Conservation (phyloP, 2,329 filamentous ascomycete species). For the Sporothrix curviconia region DNA sequence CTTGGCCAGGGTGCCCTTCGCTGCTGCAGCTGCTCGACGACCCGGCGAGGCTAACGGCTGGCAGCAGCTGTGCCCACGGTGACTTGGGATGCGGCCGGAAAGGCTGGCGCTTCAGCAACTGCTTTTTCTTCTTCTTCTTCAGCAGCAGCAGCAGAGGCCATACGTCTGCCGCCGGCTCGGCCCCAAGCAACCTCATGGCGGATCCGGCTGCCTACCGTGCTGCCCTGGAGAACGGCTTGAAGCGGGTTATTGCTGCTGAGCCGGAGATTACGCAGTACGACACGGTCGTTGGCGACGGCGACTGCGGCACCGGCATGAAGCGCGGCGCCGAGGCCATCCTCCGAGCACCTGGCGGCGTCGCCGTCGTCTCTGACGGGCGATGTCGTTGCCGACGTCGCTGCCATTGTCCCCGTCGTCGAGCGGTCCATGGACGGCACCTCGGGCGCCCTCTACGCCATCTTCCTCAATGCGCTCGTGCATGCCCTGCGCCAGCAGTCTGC, state of each 20-base stretch:
- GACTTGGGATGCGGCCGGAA: conserved; percentile 54
- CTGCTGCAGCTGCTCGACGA: conserved; percentile 66
- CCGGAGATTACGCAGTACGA: conserved; percentile 67
- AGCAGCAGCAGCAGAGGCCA: conserved; percentile 36
- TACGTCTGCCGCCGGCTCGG: conserved; percentile 26
- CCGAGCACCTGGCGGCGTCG: conserved; percentile 38
- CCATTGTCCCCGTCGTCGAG: conserved; percentile 50
- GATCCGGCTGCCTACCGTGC: conserved; percentile 45
- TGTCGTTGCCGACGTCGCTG: conserved; percentile 45
- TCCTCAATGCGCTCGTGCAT: conserved; percentile 76
- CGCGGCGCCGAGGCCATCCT: conserved; percentile 70
- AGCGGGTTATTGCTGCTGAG: conserved; percentile 59
- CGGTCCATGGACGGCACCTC: conserved; percentile 56
- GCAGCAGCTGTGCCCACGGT: conserved; percentile 53
- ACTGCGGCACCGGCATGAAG: conserved; percentile 81
- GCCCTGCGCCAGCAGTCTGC: conserved; percentile 40
- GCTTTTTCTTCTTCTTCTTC: conserved; percentile 46
- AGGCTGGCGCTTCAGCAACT: conserved; percentile 23
- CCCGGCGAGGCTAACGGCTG: conserved; percentile 64
- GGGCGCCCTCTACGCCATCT: conserved; percentile 66
- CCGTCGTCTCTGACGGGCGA: conserved; percentile 43
- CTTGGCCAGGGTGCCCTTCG: conserved; percentile 49
- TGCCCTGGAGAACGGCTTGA: conserved; percentile 50
- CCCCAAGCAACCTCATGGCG: conserved; percentile 44
- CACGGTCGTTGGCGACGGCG: conserved; percentile 82